Evolutionary conservation across 805 yeast species (phyloP).

Genomic region (Cyberlindnera lachancei): DNA sequence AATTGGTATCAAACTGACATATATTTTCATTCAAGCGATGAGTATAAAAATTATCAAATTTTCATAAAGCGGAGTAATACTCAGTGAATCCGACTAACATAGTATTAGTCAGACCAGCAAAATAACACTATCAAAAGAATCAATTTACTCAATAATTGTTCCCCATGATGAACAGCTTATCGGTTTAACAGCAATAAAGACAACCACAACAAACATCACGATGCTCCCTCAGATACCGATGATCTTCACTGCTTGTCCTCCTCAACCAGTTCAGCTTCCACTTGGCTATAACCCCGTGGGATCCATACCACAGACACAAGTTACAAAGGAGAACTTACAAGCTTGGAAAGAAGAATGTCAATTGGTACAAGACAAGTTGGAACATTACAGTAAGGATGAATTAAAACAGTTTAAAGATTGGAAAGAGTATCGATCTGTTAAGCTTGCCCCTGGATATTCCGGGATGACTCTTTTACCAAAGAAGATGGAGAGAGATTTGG

Average conservation of each 20-base stretch:
- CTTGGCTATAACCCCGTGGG: slow-evolving; percentile 37
- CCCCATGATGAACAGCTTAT: too few species aligned
- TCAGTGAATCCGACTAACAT: too few species aligned
- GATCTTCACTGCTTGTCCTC: slow-evolving; percentile 43
- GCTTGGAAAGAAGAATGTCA: slow-evolving; percentile 27
- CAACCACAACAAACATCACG: background rate
- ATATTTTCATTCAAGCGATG: too few species aligned
- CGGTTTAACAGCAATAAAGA: too few species aligned
- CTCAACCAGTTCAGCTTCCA: slow-evolving; percentile 47
- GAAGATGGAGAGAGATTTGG: too few species aligned
- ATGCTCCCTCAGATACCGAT: slow-evolving; percentile 35
- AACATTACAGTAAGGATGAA: slow-evolving; percentile 20
- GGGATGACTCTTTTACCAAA: slow-evolving; percentile 21
- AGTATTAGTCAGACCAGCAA: too few species aligned
- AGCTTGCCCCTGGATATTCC: slow-evolving; percentile 37
- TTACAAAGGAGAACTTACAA: slow-evolving; percentile 22
- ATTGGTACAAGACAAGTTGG: slow-evolving; percentile 21
- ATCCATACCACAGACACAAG: slow-evolving; percentile 26
- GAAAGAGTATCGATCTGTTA: slow-evolving; percentile 22
- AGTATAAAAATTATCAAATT: too few species aligned
- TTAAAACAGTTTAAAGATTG: slow-evolving; percentile 24
- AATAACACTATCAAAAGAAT: too few species aligned
- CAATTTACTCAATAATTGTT: too few species aligned
- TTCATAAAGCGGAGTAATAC: too few species aligned
- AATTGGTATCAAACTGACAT: too few species aligned